Conservation (phyloP, 345 rosid species). For the Murraya paniculata region DNA sequence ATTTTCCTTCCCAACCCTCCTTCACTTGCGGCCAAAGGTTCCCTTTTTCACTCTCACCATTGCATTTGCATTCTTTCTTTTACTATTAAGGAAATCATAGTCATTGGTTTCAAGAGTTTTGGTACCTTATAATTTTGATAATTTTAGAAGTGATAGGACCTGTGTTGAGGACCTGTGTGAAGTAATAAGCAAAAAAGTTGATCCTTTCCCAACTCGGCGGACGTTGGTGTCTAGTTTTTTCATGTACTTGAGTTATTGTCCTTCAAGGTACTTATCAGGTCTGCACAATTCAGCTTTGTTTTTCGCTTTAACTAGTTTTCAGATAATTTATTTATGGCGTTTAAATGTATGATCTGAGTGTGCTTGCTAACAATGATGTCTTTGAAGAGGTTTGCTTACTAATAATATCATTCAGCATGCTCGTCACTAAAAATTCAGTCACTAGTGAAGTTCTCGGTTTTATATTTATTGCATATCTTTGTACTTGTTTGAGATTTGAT, state of each 20-base stretch:
- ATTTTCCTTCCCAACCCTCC: slow-evolving; percentile 25
- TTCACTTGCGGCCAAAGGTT: slow-evolving; percentile 32
- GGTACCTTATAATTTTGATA: slow-evolving; percentile 5
- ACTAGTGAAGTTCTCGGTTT: neutral
- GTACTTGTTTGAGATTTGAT: slow-evolving; percentile 1
- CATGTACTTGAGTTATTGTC: slow-evolving; percentile 51
- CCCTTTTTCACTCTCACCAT: slow-evolving; percentile 7
- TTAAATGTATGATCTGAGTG: neutral
- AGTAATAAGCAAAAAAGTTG: slow-evolving; percentile 29
- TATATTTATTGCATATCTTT: neutral
- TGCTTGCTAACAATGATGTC: neutral
- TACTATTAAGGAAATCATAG: neutral
- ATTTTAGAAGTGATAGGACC: slow-evolving; percentile 35
- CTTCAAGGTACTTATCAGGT: slow-evolving; percentile 99
- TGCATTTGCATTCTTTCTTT: slow-evolving; percentile 1
- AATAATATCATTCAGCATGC: neutral
- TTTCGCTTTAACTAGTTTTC: slow-evolving; percentile 12
- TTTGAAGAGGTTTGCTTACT: neutral
- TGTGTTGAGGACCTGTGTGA: slow-evolving; percentile 36
- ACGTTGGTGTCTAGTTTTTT: slow-evolving; percentile 51
- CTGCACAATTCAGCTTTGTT: slow-evolving; percentile 45
- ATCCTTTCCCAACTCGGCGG: slow-evolving; percentile 47
- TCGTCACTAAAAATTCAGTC: neutral
- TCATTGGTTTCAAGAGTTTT: neutral
- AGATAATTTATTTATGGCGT: neutral